phyloP scores from a whole-genome alignment of 805 yeast genomes.

The Myxozyma melibiosi region DNA sequence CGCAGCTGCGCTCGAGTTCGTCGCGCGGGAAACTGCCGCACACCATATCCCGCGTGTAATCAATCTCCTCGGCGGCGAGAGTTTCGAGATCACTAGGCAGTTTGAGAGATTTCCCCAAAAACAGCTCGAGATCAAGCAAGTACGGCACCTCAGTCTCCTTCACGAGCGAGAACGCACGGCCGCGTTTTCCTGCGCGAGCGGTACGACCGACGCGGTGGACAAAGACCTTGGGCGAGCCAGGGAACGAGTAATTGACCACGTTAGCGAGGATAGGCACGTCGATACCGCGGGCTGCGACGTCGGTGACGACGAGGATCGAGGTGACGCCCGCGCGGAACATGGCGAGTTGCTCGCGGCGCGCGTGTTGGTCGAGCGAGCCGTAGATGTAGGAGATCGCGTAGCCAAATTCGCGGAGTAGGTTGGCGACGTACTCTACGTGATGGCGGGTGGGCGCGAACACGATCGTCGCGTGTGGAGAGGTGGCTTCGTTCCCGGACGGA shows the following conservation, averaged over 20 bases:
- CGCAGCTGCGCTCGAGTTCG: constrained; percentile 70
- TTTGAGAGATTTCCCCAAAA: constrained; percentile 79
- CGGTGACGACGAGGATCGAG: constrained; percentile 90
- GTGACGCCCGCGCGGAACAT: constrained; percentile 85
- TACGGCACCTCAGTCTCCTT: constrained; percentile 87
- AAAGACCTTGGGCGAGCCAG: constrained; percentile 89
- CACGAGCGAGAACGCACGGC: constrained; percentile 95
- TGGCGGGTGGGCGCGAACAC: constrained; percentile 96
- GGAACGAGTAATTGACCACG: constrained; percentile 87
- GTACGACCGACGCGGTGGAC: constrained; percentile 99
- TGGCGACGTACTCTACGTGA: constrained; percentile 89
- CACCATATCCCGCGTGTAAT: constrained; percentile 74
- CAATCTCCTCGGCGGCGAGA: constrained; percentile 54
- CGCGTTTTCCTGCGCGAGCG: constrained; percentile 97
- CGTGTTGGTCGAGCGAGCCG: constrained; percentile 93
- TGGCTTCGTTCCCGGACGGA: constrained; percentile 81
- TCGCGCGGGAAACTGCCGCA: constrained; percentile 80
- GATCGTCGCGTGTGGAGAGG: constrained; percentile 84
- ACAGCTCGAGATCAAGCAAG: constrained; percentile 82
- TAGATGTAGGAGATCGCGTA: constrained; percentile 87
- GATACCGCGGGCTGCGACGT: constrained; percentile 68
- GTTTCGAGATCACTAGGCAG: constrained; percentile 49
- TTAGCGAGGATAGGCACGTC: constrained; percentile 96
- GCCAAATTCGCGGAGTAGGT: constrained; percentile 71
- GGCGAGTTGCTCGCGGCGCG: constrained; percentile 84